Conservation (phyloP, 768 basidiomycete genomes). For the Crassisporium funariophilum region DNA sequence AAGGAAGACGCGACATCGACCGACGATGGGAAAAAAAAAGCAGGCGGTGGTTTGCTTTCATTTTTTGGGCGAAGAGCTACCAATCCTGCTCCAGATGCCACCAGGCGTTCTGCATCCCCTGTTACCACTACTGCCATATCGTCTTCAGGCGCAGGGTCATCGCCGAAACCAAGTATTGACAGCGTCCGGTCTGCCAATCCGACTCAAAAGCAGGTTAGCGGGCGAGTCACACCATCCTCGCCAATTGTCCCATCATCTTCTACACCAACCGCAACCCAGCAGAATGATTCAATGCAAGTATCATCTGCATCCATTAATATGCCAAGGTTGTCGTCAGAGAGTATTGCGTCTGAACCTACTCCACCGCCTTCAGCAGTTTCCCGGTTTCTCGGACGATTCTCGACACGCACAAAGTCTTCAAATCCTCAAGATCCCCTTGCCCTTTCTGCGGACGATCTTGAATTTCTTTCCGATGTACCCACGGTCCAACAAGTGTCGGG, state of each 20-base stretch:
- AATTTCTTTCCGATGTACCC: slow-evolving; percentile 74
- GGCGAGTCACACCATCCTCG: slow-evolving; percentile 9
- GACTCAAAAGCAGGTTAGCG: neutral
- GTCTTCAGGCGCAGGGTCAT: slow-evolving; percentile 17
- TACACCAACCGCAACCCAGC: slow-evolving; percentile 1
- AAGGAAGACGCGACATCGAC: slow-evolving; percentile 31
- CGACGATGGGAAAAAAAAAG: slow-evolving; percentile 54
- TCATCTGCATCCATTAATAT: slow-evolving; percentile 10
- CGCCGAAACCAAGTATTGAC: slow-evolving; percentile 30
- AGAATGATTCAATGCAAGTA: slow-evolving; percentile 2
- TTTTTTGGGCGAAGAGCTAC: slow-evolving; percentile 59
- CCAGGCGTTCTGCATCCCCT: slow-evolving; percentile 23
- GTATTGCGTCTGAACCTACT: slow-evolving; percentile 23
- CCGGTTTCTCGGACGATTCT: slow-evolving; percentile 80
- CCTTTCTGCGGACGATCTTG: slow-evolving; percentile 78
- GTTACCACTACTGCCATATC: slow-evolving; percentile 11
- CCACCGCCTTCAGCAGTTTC: slow-evolving; percentile 72
- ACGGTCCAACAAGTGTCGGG: slow-evolving; percentile 50
- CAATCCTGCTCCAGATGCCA: slow-evolving; percentile 16
- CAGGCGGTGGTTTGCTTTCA: slow-evolving; percentile 62
- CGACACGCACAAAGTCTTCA: slow-evolving; percentile 42
- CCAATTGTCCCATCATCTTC: slow-evolving; percentile 9
- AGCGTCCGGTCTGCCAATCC: slow-evolving; percentile 10
- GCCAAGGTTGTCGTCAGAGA: slow-evolving; percentile 14
- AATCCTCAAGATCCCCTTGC: slow-evolving; percentile 57